A percentile compares a stretch with the other conserved stretches of the same genome.
These are phyloP conservation scores for Lactifluus hygrophoroides DNA, from an alignment of 768 basidiomycete species.

Conservation along the genomic window DNA sequence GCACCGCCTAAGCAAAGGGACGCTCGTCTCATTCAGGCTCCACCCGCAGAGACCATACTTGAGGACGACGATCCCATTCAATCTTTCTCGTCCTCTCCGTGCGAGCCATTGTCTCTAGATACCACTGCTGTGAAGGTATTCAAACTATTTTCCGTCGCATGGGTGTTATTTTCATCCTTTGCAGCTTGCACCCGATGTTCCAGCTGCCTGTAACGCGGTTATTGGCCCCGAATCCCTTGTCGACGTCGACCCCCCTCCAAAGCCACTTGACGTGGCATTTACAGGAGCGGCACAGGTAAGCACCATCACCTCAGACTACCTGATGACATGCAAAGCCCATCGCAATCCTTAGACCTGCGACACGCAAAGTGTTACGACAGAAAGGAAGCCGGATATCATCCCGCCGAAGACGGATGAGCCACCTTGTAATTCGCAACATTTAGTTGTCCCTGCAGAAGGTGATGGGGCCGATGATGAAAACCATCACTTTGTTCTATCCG, in stretches of 20 bases:
- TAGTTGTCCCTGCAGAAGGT: neutral
- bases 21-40: neutral
- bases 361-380: neutral
- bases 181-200: neutral
- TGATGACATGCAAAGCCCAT: neutral
- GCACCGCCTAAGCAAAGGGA: neutral
- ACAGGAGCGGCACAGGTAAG: neutral
- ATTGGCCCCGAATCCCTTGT: neutral
- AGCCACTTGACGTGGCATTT: neutral
- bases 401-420: neutral
- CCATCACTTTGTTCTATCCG: neutral
- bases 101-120: neutral
- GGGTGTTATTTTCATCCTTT: neutral
- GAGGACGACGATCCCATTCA: constrained; percentile 15
- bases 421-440: neutral
- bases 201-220: neutral
- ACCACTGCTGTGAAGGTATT: neutral
- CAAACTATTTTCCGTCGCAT: neutral
- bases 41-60: neutral
- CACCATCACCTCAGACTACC: neutral
- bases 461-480: neutral
- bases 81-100: constrained; percentile 12
- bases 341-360: neutral
- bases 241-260: neutral
- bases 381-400: neutral